A percentile compares a stretch with the other conserved stretches of the same genome.
phyloP scores from a whole-genome alignment of 768 basidiomycete species.

The Amanita thiersii region DNA sequence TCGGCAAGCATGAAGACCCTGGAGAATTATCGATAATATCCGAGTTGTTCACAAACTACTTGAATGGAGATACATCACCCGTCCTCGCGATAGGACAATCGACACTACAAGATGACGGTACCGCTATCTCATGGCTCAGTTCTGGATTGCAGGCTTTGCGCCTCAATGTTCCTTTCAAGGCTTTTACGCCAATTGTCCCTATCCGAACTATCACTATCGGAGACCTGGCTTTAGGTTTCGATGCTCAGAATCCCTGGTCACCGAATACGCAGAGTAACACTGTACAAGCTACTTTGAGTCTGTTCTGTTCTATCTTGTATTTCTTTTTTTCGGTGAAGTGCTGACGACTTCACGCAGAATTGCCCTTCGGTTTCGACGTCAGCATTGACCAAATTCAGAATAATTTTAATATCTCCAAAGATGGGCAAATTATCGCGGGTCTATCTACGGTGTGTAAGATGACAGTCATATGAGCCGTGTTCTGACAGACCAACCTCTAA shows the following conservation, averaged over 20 bases:
- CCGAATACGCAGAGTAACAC: constrained; percentile 49
- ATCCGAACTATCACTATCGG: constrained; percentile 61
- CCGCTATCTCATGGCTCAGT: constrained; percentile 59
- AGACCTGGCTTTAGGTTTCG: constrained; percentile 48
- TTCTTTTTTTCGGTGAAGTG: neutral
- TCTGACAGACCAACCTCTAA: constrained; percentile 15
- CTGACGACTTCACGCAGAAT: constrained; percentile 25
- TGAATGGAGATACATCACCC: constrained; percentile 52
- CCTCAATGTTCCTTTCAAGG: constrained; percentile 58
- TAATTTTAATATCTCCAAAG: constrained; percentile 50
- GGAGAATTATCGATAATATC: constrained; percentile 43
- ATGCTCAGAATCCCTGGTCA: constrained; percentile 43
- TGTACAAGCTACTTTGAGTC: constrained; percentile 53
- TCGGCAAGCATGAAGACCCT: constrained; percentile 43
- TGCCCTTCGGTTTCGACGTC: constrained; percentile 66
- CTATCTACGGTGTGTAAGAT: constrained; percentile 43
- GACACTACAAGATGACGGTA: constrained; percentile 48
- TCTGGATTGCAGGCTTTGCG: constrained; percentile 46
- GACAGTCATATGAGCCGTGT: neutral
- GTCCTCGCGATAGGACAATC: constrained; percentile 56
- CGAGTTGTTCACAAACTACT: constrained; percentile 60
- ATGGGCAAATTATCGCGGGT: constrained; percentile 44
- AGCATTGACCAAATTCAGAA: constrained; percentile 56
- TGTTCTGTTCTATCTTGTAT: constrained; percentile 10
- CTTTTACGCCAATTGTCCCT: constrained; percentile 43